A percentile compares a stretch with the other conserved stretches of the same genome.
These are phyloP conservation scores for Eucalyptus pauciflora DNA, from an alignment of 345 rosid species.

Conservation along the genomic window DNA sequence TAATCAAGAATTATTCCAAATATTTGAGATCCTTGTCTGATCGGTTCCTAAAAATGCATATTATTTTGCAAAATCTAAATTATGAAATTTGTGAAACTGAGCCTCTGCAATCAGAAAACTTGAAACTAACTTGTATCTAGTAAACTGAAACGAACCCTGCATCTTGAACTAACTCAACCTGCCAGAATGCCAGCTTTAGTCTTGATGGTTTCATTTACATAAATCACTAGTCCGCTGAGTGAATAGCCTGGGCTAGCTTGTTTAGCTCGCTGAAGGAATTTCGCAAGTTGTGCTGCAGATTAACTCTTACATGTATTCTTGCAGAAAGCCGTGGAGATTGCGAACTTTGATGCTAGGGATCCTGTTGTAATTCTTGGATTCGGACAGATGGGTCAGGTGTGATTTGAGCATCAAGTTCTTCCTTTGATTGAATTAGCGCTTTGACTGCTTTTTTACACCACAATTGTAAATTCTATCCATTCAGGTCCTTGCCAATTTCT, in stretches of 20 bases:
- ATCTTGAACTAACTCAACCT: background rate
- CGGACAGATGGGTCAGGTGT: conserved; percentile 96
- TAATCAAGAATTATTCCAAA: background rate
- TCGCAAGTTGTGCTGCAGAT: background rate
- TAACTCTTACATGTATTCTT: background rate
- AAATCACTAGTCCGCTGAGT: background rate
- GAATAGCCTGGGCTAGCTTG: background rate
- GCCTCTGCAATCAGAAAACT: background rate
- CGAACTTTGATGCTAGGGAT: conserved; percentile 60
- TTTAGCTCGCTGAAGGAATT: background rate
- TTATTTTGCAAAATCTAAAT: background rate
- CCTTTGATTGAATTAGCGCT: background rate
- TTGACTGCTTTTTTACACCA: background rate
- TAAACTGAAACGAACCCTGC: background rate
- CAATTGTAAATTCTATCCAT: background rate
- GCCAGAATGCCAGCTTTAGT: background rate
- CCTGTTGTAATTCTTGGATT: conserved; percentile 91
- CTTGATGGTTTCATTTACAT: background rate
- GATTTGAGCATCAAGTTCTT: background rate
- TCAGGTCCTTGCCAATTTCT: conserved; percentile 90
- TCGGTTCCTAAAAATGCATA: background rate
- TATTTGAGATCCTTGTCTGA: background rate
- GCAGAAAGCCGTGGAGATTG: conserved; percentile 45
- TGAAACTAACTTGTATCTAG: background rate
- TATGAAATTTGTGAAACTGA: background rate